Base-by-base conservation (phyloP, 2,329 filamentous ascomycete species). In the Tothia fuscella region DNA sequence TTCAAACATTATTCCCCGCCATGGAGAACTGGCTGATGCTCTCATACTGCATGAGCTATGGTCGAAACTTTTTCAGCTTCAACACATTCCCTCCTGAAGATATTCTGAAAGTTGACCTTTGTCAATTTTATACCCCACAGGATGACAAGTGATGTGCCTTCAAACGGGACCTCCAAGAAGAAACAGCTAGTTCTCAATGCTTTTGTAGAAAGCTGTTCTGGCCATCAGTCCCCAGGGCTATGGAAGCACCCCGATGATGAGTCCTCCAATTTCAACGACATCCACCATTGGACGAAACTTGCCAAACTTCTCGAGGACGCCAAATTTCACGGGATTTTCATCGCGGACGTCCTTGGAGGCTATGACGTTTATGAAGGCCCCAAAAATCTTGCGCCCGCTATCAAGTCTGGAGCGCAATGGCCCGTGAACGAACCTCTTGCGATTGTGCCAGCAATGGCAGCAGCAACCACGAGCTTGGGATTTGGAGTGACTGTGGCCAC, bases 331-430 rank as follows among this genome's bases (percentile, higher is more conserved):
- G 75, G 73, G 9, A 76, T 80, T 26, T 80, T 80, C 56, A 76
- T 81, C 40, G 77, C 77, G 0, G 77, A 81, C 52, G 75, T 80
- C 0, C 64, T 82, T 58, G 76, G 74, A 3, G 75, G 75, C 5
- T 82, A 82, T 52, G 78, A 84, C 60, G 76, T 82, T 4, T 83
- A 81, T 58, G 74, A 75, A 45, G 71, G 76, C 0, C 73, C 73
- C 1, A 58, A 64, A 3, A 78, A 73, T 46, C 63, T 82, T 3
- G 67, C 71, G 3, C 71, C 78, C 0, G 74, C 76, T 0, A 70
- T 80, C 37, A 55, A 67, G 1, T 73, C 75, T 0, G 79, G 76
- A 1, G 75, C 78, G 0, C 79, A 83, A 56, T 82, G 76, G 70
- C 79, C 79, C 0, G 74, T 82, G n/a, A 81, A 80, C 46, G 78